Evolutionary conservation across 2,329 filamentous ascomycete genomes (phyloP), one percentile per base, ranked within the genome.

Genomic region (Pseudofabraea citricarpa): DNA sequence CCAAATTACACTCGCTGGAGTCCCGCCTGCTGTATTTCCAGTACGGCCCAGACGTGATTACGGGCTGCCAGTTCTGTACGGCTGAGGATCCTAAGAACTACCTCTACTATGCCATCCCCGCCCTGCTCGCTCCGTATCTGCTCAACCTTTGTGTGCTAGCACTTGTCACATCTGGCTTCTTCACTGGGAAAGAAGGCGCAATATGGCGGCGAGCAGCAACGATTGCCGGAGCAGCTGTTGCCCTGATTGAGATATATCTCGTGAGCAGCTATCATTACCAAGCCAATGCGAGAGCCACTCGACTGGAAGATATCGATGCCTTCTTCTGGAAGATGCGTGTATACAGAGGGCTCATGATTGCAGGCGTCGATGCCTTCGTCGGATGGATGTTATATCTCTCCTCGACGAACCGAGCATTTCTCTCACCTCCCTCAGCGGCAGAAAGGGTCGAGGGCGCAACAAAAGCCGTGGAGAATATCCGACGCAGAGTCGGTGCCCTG

Each of bases 21-120:
- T 85, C 84, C 37, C 77, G 87, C 42, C 75, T 93, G 46, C 72
- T 95, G 6, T 97, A 96, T 67, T 74, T 94, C 41, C 81, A 85
- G 46, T 94, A 81, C 65, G 93, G 93, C 2, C 87, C 90, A 0
- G 73, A 78, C 24, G 79, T 83, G 7, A 63, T 97, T 27, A 72
- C 82, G 18, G 72, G 80, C 46, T 97, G 90, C 63, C 75, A 79
- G n/a, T 95, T 95, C 69, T 96, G 90, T 74, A 73, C 69, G 40
- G 67, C 79, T n/a, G 82, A 87, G 46, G 80, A 86, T 37, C 74
- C 80, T 5, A 71, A 69, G 27, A 79, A 77, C 32, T 96, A 90
- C 69, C 74, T 95, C 38, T 77, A 87, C 61, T 97, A 95, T 66
- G 83, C 86, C 12, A 66, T 94, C 0, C 87, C 91, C 0, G 72